Percentiles rank a stretch among this genome's conserved stretches.
Conservation (phyloP, 2,329 filamentous ascomycete species). For the Colletotrichum tabaci region DNA sequence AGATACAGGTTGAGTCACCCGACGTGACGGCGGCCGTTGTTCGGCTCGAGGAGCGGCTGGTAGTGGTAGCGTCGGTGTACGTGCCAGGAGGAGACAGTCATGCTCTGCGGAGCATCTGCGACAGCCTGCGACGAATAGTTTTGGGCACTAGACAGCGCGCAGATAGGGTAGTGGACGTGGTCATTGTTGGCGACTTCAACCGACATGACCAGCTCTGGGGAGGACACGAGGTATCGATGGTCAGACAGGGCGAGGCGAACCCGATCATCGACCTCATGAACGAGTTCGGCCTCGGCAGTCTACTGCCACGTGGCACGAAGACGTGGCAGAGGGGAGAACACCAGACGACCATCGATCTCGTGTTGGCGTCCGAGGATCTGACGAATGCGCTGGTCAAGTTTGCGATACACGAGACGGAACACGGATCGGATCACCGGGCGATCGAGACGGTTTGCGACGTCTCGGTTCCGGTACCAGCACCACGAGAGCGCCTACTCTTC, state of each 20-base stretch:
- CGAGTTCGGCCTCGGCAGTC: constrained; percentile 50
- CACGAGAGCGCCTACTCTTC: constrained; percentile 43
- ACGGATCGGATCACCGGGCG: constrained; percentile 50
- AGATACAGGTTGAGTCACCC: constrained; percentile 1
- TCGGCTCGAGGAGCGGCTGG: constrained; percentile 5
- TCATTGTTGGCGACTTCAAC: constrained; percentile 44
- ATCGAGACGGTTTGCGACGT: constrained; percentile 52
- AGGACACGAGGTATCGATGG: constrained; percentile 39
- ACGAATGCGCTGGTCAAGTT: constrained; percentile 41
- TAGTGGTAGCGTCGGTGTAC: background rate
- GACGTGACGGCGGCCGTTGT: constrained; percentile 3
- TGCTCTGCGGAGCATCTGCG: constrained; percentile 1
- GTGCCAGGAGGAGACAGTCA: background rate
- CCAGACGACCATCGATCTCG: constrained; percentile 47
- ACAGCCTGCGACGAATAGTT: background rate
- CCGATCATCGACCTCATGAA: constrained; percentile 54
- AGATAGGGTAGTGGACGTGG: constrained; percentile 8
- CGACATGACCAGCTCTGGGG: constrained; percentile 43
- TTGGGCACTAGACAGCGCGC: background rate
- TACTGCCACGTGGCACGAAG: constrained; percentile 54
- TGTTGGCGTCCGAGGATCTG: constrained; percentile 46
- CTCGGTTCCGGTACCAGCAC: constrained; percentile 12
- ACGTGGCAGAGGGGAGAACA: constrained; percentile 49
- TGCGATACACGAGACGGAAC: constrained; percentile 41
- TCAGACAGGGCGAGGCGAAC: constrained; percentile 54